Percentiles rank a stretch among this genome's conserved stretches.
These are phyloP conservation scores for Ganoderma lucidum DNA, from an alignment of 1,284 basidiomycete genomes.

Conservation along the genomic window DNA sequence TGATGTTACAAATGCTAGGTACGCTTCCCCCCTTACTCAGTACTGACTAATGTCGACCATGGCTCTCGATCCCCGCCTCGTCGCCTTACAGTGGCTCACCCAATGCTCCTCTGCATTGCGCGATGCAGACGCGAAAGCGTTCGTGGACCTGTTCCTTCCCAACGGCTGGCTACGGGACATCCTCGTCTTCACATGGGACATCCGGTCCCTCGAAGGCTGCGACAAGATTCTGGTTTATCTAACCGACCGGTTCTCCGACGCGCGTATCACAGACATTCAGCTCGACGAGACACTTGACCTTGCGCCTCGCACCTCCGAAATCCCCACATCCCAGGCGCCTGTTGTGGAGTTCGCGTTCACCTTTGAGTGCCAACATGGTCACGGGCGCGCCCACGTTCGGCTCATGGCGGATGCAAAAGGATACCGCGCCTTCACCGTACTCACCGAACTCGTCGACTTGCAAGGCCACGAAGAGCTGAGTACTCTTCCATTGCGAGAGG, in stretches of 20 bases:
- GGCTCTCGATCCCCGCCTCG: slow-evolving; percentile 19
- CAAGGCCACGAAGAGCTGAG: slow-evolving; percentile 42
- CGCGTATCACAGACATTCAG: slow-evolving; percentile 38
- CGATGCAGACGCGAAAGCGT: slow-evolving; percentile 43
- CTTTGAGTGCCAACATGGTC: slow-evolving; percentile 49
- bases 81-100: slow-evolving; percentile 55
- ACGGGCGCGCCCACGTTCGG: slow-evolving; percentile 48
- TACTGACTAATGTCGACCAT: slow-evolving; percentile 3
- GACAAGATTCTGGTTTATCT: slow-evolving; percentile 53
- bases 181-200: slow-evolving; percentile 69
- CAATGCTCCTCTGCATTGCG: slow-evolving; percentile 47
- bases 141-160: slow-evolving; percentile 49
- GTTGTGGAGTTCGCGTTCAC: slow-evolving; percentile 45
- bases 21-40: not conserved
- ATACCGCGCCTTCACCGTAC: slow-evolving; percentile 37
- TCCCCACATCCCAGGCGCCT: slow-evolving; percentile 25
- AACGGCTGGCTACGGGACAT: slow-evolving; percentile 64
- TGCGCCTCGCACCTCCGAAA: slow-evolving; percentile 35
- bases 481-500: slow-evolving; percentile 23
- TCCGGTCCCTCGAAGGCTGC: slow-evolving; percentile 60
- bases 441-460: slow-evolving; percentile 40
- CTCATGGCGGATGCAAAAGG: slow-evolving; percentile 37
- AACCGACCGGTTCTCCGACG: slow-evolving; percentile 39
- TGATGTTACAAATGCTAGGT: not conserved
- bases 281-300: slow-evolving; percentile 41